These are phyloP conservation scores for Alternaria triticina DNA, from an alignment of 2,329 filamentous ascomycete genomes.

Conservation along the genomic window DNA sequence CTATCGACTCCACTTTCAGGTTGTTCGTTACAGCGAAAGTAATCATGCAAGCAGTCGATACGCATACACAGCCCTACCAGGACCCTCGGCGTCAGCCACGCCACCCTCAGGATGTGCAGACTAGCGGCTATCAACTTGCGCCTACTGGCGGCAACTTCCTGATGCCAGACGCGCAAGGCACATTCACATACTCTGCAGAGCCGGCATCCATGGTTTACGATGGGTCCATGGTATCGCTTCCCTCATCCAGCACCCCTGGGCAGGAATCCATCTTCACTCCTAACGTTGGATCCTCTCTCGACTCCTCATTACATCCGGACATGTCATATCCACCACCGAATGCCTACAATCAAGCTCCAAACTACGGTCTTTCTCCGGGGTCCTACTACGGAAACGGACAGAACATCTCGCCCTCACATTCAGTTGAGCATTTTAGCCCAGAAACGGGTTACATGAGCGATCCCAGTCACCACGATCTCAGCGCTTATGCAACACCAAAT, in stretches of 20 bases:
- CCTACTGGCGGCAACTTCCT: slow-evolving; percentile 31
- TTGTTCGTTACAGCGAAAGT: slow-evolving; percentile 14
- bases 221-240: slow-evolving; percentile 31
- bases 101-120: slow-evolving; percentile 40
- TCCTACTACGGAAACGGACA: slow-evolving; percentile 38
- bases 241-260: slow-evolving; percentile 27
- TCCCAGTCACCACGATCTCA: slow-evolving; percentile 38
- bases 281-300: slow-evolving; percentile 42
- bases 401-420: slow-evolving; percentile 46
- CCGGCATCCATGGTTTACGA: slow-evolving; percentile 43
- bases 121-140: slow-evolving; percentile 32
- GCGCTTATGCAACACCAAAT: slow-evolving; percentile 42
- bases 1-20: slow-evolving; percentile 31
- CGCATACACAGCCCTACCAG: slow-evolving; percentile 42
- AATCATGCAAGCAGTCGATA: slow-evolving; percentile 42
- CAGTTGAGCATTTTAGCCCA: slow-evolving; percentile 48
- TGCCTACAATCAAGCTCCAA: slow-evolving; percentile 32
- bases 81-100: slow-evolving; percentile 44
- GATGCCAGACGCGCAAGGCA: slow-evolving; percentile 41
- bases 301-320: slow-evolving; percentile 44
- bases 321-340: slow-evolving; percentile 41
- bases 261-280: slow-evolving; percentile 42
- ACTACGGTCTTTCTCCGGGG: slow-evolving; percentile 38
- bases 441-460: slow-evolving; percentile 45
- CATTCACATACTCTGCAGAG: slow-evolving; percentile 46